Evolutionary conservation across 164 flowering plant genomes (phyloP), one percentile per base, ranked within the genome.

Genomic region (Warburgia ugandensis): DNA sequence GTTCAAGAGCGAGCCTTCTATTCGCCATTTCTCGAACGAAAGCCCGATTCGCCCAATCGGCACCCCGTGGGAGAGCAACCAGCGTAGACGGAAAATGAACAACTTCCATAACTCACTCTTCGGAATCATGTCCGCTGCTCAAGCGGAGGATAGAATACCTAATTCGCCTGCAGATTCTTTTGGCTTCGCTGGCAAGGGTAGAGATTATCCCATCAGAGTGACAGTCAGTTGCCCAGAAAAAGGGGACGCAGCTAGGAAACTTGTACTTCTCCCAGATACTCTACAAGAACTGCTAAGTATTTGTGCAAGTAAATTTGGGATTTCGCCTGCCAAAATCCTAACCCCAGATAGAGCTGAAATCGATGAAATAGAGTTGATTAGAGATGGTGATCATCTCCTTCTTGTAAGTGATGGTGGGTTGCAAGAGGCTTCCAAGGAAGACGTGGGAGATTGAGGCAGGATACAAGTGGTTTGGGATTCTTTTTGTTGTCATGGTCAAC

Each of bases 311-410:
- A 84, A 73, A 58, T 86, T 76, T 48, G 94, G 87, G 0, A 32
- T 77, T 33, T 1, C 13, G 3, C 62, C 74, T 1, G 50, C 70
- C 14, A 77, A 70, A 62, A 71, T 86, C 45, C 38, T 72, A 25
- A 84, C 48, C 54, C 66, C 56, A 58, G 78, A 74, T 12, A 55
- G 73, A 37, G 87, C 94, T 19, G 86, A 73, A 47, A 68, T 90
- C 56, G 97, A 90, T 28, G 81, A 74, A 4, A 67, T 83, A 13
- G 78, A 55, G 39, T 45, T 79, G 16, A 77, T 90, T 19, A 73
- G 96, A 64, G 97, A 86, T 50, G 96, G 89, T 19, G 97, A 90
- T 68, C 83, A 70, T 63, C 77, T 90, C 6, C 22, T 77, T 53
- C 67, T 90, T 56, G 77, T 44, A 29, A 60, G 64, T 30, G 69